Conservation (phyloP, 1,284 basidiomycete genomes). For the Marasmius oreades region DNA sequence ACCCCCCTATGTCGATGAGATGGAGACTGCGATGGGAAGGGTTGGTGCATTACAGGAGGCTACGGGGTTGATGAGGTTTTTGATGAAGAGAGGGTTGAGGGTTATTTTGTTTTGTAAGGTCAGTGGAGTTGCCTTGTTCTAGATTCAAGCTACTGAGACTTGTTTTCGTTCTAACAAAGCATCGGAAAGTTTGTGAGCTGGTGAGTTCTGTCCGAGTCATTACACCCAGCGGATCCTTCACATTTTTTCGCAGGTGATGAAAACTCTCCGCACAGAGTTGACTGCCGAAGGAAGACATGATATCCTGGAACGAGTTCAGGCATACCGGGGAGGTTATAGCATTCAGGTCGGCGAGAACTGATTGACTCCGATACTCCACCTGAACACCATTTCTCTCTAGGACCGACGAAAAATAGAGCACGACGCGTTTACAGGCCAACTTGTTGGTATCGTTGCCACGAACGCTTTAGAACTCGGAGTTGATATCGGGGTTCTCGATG, state of each 20-base stretch:
- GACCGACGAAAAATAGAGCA: slow-evolving; percentile 83
- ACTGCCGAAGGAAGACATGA: slow-evolving; percentile 76
- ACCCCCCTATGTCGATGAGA: slow-evolving; percentile 59
- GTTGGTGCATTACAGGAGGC: slow-evolving; percentile 70
- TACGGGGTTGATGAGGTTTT: slow-evolving; percentile 70
- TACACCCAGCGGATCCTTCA: too few relatives aligned
- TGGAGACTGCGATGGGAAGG: slow-evolving; percentile 55
- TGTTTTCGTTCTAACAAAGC: slow-evolving; percentile 35
- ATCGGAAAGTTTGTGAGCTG: slow-evolving; percentile 79
- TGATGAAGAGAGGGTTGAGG: slow-evolving; percentile 80
- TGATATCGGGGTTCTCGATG: slow-evolving; percentile 86
- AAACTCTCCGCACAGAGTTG: slow-evolving; percentile 70
- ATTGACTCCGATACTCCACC: neutral
- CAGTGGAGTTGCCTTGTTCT: slow-evolving; percentile 11
- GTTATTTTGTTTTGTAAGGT: slow-evolving; percentile 91
- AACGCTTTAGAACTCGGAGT: slow-evolving; percentile 91
- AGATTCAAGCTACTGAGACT: too few relatives aligned
- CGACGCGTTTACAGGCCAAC: slow-evolving; percentile 81
- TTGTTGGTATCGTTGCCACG: slow-evolving; percentile 87
- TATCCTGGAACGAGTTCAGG: slow-evolving; percentile 74
- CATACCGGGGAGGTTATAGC: slow-evolving; percentile 71
- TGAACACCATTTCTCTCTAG: slow-evolving; percentile 30
- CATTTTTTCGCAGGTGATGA: slow-evolving; percentile 76
- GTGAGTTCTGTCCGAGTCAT: slow-evolving; percentile 42
- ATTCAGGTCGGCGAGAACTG: neutral